Conservation (phyloP, 495 filamentous ascomycete species). For the Penicillium turbatum region DNA sequence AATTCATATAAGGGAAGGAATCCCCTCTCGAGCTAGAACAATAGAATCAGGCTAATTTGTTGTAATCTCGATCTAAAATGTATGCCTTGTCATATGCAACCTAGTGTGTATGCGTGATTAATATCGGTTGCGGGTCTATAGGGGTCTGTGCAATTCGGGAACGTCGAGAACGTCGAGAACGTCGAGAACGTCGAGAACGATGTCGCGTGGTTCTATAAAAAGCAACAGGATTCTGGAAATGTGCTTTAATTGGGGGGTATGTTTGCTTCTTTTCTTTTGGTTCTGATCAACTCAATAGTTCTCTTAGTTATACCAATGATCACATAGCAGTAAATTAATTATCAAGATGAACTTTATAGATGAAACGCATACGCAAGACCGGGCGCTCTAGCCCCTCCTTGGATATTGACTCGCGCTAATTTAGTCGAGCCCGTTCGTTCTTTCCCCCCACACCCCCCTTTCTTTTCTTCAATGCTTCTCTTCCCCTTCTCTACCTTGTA, state of each 20-base stretch:
- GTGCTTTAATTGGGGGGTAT: background rate
- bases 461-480: conserved; percentile 1
- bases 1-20: no score
- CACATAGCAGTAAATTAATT: background rate
- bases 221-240: background rate
- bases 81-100: background rate
- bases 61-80: background rate
- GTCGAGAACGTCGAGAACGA: background rate
- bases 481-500: background rate
- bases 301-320: no score
- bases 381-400: background rate
- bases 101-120: background rate
- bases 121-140: background rate
- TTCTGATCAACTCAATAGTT: no score
- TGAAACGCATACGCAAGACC: background rate
- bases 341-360: background rate
- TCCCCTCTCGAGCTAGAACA: background rate
- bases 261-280: no score
- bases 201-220: conserved; percentile 2
- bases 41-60: background rate
- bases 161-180: background rate
- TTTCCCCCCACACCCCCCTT: background rate
- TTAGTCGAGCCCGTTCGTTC: background rate
- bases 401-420: conserved; percentile 3
- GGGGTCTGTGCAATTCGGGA: background rate